phyloP scores from a whole-genome alignment of 139 green algal genomes.

The Pseudopediastrum boryanum region DNA sequence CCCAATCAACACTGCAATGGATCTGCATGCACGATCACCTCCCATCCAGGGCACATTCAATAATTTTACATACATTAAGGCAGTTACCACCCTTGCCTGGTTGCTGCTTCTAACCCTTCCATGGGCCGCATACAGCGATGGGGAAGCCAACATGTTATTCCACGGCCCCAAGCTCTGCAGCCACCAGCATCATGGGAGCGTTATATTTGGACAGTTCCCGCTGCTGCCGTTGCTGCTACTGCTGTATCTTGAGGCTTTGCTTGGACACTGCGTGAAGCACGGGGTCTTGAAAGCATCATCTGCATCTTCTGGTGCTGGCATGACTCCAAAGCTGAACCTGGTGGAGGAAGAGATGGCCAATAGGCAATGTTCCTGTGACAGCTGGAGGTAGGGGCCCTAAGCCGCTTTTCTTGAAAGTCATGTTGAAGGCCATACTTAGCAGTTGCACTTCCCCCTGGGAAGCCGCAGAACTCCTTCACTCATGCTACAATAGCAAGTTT shows the following conservation, averaged over 20 bases:
- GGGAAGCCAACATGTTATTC: too few species aligned
- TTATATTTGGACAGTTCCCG: constrained; percentile 19
- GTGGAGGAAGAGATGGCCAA: constrained; percentile 6
- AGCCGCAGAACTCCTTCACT: neutral
- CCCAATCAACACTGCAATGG: too few species aligned
- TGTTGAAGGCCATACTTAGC: neutral
- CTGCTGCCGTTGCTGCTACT: constrained; percentile 1
- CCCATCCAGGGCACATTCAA: too few species aligned
- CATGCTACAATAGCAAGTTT: neutral
- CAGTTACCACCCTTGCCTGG: too few species aligned
- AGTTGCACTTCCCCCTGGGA: neutral
- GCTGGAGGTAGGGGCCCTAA: neutral
- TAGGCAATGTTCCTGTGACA: neutral
- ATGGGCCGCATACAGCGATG: too few species aligned
- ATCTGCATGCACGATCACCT: too few species aligned
- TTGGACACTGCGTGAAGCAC: constrained; percentile 80
- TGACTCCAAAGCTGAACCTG: constrained; percentile 82
- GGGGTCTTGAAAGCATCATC: constrained; percentile 74
- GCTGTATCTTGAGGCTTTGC: constrained; percentile 6
- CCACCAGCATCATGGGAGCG: too few species aligned
- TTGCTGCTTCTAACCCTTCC: too few species aligned
- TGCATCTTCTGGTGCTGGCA: constrained; percentile 45
- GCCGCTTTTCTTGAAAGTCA: neutral
- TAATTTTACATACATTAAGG: too few species aligned
- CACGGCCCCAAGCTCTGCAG: too few species aligned